phyloP scores from a whole-genome alignment of 2,329 filamentous ascomycete species.

The Rhytidhysteron rufulum region DNA sequence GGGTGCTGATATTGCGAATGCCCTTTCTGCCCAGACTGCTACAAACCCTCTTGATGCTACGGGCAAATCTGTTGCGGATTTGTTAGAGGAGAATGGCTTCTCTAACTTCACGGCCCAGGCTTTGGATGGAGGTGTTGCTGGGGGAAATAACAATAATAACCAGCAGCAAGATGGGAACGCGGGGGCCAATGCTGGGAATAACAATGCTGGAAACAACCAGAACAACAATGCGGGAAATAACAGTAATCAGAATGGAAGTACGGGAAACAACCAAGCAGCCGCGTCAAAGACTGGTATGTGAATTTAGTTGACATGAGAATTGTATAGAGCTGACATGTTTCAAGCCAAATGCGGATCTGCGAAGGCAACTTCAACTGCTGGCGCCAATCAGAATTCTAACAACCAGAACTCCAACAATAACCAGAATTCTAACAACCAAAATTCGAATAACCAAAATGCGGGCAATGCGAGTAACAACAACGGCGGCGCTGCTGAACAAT shows the following conservation, averaged over 20 bases:
- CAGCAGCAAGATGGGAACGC: conserved; percentile 19
- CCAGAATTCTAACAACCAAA: too few relatives aligned
- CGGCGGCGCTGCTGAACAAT: conserved; percentile 1
- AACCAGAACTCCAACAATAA: too few relatives aligned
- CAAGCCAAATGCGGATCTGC: too few relatives aligned
- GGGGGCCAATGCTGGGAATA: conserved; percentile 6
- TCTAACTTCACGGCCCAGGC: conserved; percentile 54
- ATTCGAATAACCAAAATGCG: too few relatives aligned
- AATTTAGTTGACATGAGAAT: too few relatives aligned
- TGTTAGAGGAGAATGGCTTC: conserved; percentile 60
- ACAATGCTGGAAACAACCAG: conserved; percentile 8
- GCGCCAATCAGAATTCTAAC: too few relatives aligned
- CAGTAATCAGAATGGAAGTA: not conserved
- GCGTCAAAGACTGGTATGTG: too few relatives aligned
- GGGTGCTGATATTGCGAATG: conserved; percentile 56
- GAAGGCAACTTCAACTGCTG: too few relatives aligned
- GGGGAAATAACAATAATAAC: too few relatives aligned
- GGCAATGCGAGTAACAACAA: not conserved
- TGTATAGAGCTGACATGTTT: too few relatives aligned
- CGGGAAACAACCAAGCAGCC: too few relatives aligned
- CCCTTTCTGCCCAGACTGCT: conserved; percentile 53
- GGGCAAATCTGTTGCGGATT: conserved; percentile 63
- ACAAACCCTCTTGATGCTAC: conserved; percentile 53
- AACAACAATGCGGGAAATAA: conserved; percentile 5
- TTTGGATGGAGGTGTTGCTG: conserved; percentile 28